Base-by-base conservation (phyloP, 2,329 filamentous ascomycete species). In the Colletotrichum brevisporum region DNA sequence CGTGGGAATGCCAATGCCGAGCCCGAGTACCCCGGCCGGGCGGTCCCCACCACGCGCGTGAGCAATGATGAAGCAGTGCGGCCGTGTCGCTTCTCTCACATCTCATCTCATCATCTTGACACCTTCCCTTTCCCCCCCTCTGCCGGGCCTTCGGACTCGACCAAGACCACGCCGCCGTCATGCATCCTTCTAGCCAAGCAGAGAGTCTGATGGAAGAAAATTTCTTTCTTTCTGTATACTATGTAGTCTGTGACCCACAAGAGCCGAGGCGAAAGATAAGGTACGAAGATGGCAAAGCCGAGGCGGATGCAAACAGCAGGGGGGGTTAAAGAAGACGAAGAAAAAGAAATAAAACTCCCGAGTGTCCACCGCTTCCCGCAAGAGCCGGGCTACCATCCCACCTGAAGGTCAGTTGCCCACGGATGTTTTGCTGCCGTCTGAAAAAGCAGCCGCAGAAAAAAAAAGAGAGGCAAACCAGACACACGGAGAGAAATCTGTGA, bases 41-140 rank as follows among this genome's bases (percentile, higher is more conserved):
- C 54, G 56, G 51, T 52, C 41, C 36, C 63, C 51, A 66, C 59
- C 27, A 36, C 27, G 54, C 67, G 67, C 62, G 62, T 69, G 67
- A 69, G 62, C 67, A 69, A 55, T 60, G 51, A 52, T 66, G 67
- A 66, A 66, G 67, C 62, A 45, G 36, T 50, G 47, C 47, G 48
- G 54, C 26, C 41, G n/a, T 31, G 12, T 59, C 65, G 21, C 21
- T 24, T 69, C 55, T 60, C 67, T 67, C 62, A 66, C 60, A 64
- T 68, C 60, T 68, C 67, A 69, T 67, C 67, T 67, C 55, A 61
- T 67, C 62, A 61, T 67, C 62, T 61, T 54, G 31, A 51, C 43
- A 21, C 55, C 41, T 54, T 43, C 31, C 39, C 31, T 10, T 36
- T 36, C 31, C 31, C 21, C 21, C 3, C 45, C 31, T 45, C 21